These are phyloP conservation scores for Polyporus tsugae DNA, from an alignment of 1,284 basidiomycete species.

Conservation along the genomic window DNA sequence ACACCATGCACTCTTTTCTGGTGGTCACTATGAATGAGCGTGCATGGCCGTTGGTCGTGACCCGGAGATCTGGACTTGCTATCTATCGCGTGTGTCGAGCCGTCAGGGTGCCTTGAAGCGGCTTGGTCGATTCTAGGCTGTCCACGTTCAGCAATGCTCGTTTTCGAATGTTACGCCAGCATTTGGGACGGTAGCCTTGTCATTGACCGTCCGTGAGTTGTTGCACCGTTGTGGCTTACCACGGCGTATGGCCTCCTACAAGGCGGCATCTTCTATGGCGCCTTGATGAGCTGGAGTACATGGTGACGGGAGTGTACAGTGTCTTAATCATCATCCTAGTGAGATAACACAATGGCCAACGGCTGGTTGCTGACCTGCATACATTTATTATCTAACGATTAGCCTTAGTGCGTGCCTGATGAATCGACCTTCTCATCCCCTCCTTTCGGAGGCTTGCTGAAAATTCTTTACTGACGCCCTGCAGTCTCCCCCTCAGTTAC, in stretches of 20 bases:
- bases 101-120: not conserved
- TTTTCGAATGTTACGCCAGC: not conserved
- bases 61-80: not conserved
- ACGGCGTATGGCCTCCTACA: not conserved
- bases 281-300: not conserved
- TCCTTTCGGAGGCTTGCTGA: not conserved
- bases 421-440: not conserved
- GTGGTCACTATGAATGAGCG: not conserved
- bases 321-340: not conserved
- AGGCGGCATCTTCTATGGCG: not conserved
- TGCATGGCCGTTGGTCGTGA: not conserved
- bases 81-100: too few relatives aligned
- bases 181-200: not conserved
- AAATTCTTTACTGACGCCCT: conserved; percentile 5
- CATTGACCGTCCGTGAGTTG: not conserved
- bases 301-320: not conserved
- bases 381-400: not conserved
- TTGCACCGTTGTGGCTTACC: not conserved
- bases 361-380: not conserved
- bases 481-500: conserved; percentile 16
- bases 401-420: not conserved
- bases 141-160: not conserved
- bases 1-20: not conserved
- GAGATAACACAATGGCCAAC: not conserved
- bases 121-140: not conserved